Conservation (phyloP, 2,329 filamentous ascomycete species). For the Venturia effusa region DNA sequence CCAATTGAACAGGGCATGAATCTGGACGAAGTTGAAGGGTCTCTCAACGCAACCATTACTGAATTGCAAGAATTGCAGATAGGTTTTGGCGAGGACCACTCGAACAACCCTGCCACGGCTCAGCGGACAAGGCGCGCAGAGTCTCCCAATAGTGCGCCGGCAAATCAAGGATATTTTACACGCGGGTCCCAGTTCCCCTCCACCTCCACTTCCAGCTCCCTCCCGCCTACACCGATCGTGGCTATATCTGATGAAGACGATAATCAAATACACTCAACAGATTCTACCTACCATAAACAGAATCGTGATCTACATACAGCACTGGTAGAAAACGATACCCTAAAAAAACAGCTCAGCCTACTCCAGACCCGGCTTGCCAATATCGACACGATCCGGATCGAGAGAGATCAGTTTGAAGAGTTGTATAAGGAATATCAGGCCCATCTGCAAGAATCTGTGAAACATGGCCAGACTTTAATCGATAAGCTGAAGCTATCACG, state of each 20-base stretch:
- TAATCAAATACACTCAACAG: not conserved
- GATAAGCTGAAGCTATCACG: constrained; percentile 1
- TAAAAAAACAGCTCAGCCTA: constrained; percentile 9
- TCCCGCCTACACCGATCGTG: not conserved
- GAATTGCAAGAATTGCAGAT: constrained; percentile 10
- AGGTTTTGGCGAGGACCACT: not conserved
- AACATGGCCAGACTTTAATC: constrained; percentile 5
- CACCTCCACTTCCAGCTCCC: not conserved
- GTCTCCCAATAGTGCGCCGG: constrained; percentile 2
- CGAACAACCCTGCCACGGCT: not conserved
- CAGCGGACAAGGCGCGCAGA: not conserved
- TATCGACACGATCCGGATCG: constrained; percentile 4
- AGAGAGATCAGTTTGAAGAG: constrained; percentile 6
- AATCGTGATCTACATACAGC: not conserved
- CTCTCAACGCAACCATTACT: constrained; percentile 11
- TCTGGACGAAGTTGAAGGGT: constrained; percentile 11
- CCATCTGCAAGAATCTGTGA: not conserved
- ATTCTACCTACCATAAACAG: not conserved
- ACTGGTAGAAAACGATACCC: constrained; percentile 7
- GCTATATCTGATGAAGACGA: not conserved
- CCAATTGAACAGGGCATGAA: not conserved
- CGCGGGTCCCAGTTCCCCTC: not conserved
- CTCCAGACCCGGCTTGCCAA: constrained; percentile 5
- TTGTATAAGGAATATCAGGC: not conserved
- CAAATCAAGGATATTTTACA: not conserved